Evolutionary conservation across 257 asterid species (phyloP).

Genomic region (Solanum virginianum): DNA sequence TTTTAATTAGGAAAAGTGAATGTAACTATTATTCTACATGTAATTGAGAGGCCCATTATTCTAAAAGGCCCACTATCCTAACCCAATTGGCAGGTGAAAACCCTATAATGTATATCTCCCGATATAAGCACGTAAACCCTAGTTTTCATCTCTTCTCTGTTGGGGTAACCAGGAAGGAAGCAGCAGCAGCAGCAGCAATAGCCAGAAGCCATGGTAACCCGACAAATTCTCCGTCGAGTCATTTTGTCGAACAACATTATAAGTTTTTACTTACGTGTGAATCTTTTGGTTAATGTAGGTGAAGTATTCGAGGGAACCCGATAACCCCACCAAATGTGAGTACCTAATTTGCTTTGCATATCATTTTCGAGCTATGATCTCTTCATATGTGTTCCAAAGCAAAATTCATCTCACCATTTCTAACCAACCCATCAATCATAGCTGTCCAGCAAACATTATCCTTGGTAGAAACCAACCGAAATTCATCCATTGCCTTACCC

Average conservation of each 20-base stretch:
- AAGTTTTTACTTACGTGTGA: background rate
- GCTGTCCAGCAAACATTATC: constrained; percentile 60
- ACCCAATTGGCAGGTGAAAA: background rate
- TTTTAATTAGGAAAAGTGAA: no score
- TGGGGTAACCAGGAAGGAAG: background rate
- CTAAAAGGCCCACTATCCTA: background rate
- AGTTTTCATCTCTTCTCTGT: background rate
- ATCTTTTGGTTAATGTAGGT: background rate
- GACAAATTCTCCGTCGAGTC: background rate
- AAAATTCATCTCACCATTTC: constrained; percentile 32
- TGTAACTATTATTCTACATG: no score
- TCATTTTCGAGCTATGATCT: background rate
- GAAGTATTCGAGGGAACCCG: background rate
- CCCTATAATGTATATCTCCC: background rate
- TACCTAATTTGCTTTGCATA: background rate
- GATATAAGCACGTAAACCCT: background rate
- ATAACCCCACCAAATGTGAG: background rate
- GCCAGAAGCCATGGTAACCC: background rate
- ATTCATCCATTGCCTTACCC: constrained; percentile 17
- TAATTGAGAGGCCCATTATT: background rate
- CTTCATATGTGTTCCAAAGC: constrained; percentile 18
- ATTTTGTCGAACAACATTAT: background rate
- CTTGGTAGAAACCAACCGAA: constrained; percentile 12
- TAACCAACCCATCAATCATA: constrained; percentile 51
- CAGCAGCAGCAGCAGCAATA: background rate